phyloP scores from a whole-genome alignment of 208 protist genomes.

The Dictyostelium gargantuum region DNA sequence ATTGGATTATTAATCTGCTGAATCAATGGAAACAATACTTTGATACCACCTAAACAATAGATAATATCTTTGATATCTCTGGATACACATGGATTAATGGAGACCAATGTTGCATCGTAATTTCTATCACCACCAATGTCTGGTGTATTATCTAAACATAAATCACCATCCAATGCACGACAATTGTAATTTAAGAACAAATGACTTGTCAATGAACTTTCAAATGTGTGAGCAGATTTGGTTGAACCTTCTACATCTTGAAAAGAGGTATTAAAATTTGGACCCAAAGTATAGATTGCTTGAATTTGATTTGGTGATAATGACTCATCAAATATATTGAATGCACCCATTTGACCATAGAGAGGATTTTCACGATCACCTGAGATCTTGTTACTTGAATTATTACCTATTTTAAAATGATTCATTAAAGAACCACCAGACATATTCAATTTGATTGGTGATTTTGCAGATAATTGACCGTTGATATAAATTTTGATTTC shows the following conservation, averaged over 20 bases:
- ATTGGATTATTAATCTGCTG: slow-evolving; percentile 68
- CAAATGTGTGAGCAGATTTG: slow-evolving; percentile 41
- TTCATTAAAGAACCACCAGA: not conserved
- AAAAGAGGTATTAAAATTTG: slow-evolving; percentile 71
- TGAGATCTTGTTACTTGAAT: not conserved
- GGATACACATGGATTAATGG: slow-evolving; percentile 73
- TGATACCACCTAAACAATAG: slow-evolving; percentile 77
- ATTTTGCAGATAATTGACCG: slow-evolving; percentile 29
- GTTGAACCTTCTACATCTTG: slow-evolving; percentile 43
- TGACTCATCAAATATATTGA: slow-evolving; percentile 80
- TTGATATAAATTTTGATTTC: slow-evolving; percentile 73
- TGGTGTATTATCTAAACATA: slow-evolving; percentile 71
- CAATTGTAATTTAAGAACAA: slow-evolving; percentile 77
- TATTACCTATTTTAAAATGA: slow-evolving; percentile 72
- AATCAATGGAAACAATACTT: slow-evolving; percentile 76
- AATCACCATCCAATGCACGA: slow-evolving; percentile 69
- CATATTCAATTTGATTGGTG: slow-evolving; percentile 62
- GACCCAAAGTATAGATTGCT: slow-evolving; percentile 69
- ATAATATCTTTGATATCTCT: slow-evolving; percentile 76
- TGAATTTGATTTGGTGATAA: slow-evolving; percentile 62
- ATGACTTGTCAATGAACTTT: slow-evolving; percentile 60
- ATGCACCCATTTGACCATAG: slow-evolving; percentile 78
- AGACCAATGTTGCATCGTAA: slow-evolving; percentile 64
- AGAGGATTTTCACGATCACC: slow-evolving; percentile 37
- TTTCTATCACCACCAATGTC: slow-evolving; percentile 64